Conservation (phyloP, 2,329 filamentous ascomycete species). For the Ophiocordyceps robertsii region DNA sequence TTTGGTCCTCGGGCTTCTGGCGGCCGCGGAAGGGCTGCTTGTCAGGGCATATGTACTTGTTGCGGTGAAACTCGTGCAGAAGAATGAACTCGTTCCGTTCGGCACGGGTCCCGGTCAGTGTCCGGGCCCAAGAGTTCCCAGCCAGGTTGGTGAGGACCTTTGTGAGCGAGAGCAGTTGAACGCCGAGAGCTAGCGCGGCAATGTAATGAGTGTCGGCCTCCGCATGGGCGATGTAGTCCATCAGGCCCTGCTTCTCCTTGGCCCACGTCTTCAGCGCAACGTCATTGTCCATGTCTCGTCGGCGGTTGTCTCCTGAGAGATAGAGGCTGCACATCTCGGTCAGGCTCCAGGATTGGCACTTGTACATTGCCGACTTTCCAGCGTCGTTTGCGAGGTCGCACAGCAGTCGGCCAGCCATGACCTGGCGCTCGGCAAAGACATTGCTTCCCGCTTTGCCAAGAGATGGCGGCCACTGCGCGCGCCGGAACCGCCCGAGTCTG, state of each 20-base stretch:
- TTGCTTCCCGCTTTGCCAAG: constrained; percentile 77
- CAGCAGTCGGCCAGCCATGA: constrained; percentile 77
- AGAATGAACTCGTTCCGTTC: constrained; percentile 99
- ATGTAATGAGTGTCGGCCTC: constrained; percentile 95
- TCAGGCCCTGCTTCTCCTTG: constrained; percentile 62
- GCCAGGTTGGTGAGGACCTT: constrained; percentile 94
- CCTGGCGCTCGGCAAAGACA: constrained; percentile 84
- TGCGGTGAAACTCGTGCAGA: constrained; percentile 88
- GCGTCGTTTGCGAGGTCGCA: constrained; percentile 94
- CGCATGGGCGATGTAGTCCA: constrained; percentile 89
- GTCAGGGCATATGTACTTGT: constrained; percentile 96
- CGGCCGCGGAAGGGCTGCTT: constrained; percentile 74
- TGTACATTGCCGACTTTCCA: constrained; percentile 91
- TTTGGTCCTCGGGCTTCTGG: constrained; percentile 58
- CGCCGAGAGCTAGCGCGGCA: constrained; percentile 73
- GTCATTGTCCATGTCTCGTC: constrained; percentile 82
- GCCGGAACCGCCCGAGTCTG: constrained; percentile 73
- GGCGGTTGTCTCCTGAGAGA: constrained; percentile 55
- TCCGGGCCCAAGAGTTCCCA: constrained; percentile 96
- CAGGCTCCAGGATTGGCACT: constrained; percentile 95
- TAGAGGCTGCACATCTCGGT: constrained; percentile 96
- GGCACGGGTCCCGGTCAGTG: constrained; percentile 85
- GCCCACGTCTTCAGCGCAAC: constrained; percentile 74
- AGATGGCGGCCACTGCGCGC: constrained; percentile 73
- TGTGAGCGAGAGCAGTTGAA: constrained; percentile 85